Base-by-base conservation (phyloP, 495 filamentous ascomycete species). In the Neurospora sp. region DNA sequence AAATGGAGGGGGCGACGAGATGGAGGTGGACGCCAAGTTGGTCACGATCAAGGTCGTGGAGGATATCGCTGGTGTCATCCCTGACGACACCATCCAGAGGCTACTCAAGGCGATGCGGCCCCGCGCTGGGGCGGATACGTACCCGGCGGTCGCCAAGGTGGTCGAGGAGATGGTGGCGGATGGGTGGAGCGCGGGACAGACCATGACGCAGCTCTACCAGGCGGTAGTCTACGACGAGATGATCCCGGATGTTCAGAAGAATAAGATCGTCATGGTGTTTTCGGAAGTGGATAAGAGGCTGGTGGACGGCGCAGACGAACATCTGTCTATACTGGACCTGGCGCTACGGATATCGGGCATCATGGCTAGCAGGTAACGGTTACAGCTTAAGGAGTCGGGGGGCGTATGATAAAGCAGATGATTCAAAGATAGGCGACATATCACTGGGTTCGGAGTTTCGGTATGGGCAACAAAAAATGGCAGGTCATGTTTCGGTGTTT, bases 251-350 rank as follows among this genome's bases (percentile, higher is more conserved):
- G 82, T 87, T 12, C 91, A 96, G 76, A 99, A 99, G 84, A 95
- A 93, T 77, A 91, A 90, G 83, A 97, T 99, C 73, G 90, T 94
- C 37, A 86, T 91, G 75, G 85, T 93, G 31, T 98, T 99, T 78
- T 97, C 93, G 0, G 95, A 98, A 80, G 84, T 94, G 70, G 96
- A 99, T 76, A 98, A 97, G 85, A 87, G 96, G 70, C 81, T 99
- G 69, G 91, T 96, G n/a, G 96, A 99, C 81, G 96, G 96, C n/a
- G 91, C 93, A 4, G 96, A 99, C 78, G 96, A 99, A 81, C 94
- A 98, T 78, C 82, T 99, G 27, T 92, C 91, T 9, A 91, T 98
- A 61, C 80, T 98, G 47, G 96, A 99, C 81, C 79, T 98, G 72
- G 85, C 91, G 27, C 82, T 98, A 74, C 88, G 92, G 76, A 90